A percentile compares a stretch with the other conserved stretches of the same genome.
These are phyloP conservation scores for Stachybotrys echinatus DNA, from an alignment of 2,329 filamentous ascomycete species.

Conservation along the genomic window DNA sequence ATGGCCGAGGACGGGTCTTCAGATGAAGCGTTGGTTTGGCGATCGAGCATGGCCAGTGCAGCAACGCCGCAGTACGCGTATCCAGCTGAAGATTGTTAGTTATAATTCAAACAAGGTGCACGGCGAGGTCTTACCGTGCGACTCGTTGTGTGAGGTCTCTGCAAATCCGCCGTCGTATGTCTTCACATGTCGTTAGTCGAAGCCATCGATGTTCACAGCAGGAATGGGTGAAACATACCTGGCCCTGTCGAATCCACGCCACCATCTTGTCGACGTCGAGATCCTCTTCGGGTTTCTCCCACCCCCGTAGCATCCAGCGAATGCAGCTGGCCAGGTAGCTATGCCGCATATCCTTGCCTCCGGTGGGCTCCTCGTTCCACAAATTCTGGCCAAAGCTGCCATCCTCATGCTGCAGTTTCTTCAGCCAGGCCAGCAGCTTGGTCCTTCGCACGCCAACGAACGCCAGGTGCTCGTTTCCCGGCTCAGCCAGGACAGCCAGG, in stretches of 20 bases:
- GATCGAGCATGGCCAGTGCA: slow-evolving; percentile 69
- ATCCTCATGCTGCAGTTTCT: slow-evolving; percentile 69
- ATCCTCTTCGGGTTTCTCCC: slow-evolving; percentile 57
- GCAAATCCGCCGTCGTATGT: slow-evolving; percentile 82
- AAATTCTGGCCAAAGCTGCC: slow-evolving; percentile 89
- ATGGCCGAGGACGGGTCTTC: slow-evolving; percentile 18
- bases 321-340: slow-evolving; percentile 81
- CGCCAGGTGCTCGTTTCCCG: slow-evolving; percentile 32
- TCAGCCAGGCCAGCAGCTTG: slow-evolving; percentile 70
- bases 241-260: slow-evolving; percentile 62
- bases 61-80: slow-evolving; percentile 86
- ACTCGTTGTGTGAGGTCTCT: slow-evolving; percentile 73
- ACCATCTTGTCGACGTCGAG: slow-evolving; percentile 69
- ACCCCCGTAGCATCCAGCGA: slow-evolving; percentile 73
- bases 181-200: slow-evolving; percentile 30
- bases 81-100: slow-evolving; percentile 53
- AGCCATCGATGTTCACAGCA: background rate
- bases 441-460: slow-evolving; percentile 61
- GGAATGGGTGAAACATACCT: slow-evolving; percentile 24
- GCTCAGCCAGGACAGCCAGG: slow-evolving; percentile 49
- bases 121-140: slow-evolving; percentile 59
- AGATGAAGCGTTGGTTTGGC: slow-evolving; percentile 27
- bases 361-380: slow-evolving; percentile 55
- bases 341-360: slow-evolving; percentile 80
- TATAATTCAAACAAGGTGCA: background rate